Evolutionary conservation across 345 rosid species (phyloP).

Genomic region (Aurinia saxatilis): DNA sequence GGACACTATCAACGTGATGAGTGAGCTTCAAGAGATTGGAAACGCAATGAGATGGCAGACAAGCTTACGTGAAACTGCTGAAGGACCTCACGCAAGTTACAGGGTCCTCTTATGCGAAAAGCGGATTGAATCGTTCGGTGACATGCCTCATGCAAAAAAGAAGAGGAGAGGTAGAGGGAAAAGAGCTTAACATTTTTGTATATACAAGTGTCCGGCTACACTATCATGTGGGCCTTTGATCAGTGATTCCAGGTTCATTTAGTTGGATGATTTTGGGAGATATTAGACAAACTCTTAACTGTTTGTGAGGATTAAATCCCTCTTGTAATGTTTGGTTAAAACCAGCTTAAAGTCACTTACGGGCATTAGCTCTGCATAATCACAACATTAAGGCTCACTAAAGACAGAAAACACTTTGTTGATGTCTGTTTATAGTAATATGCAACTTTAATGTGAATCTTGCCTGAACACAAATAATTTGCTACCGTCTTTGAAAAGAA

Average conservation of each 20-base stretch:
- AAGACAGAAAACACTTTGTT: too few species aligned
- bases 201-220: neutral
- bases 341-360: neutral
- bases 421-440: too few species aligned
- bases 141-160: slow-evolving; percentile 10
- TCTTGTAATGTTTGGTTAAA: neutral
- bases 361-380: too few species aligned
- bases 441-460: too few species aligned
- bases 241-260: neutral
- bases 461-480: too few species aligned
- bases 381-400: too few species aligned
- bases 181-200: slow-evolving; percentile 6
- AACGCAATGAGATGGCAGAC: slow-evolving; percentile 83
- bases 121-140: slow-evolving; percentile 25
- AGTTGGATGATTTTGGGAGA: neutral
- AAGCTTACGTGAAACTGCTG: slow-evolving; percentile 62
- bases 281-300: neutral
- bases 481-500: too few species aligned
- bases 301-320: neutral
- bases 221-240: neutral
- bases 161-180: slow-evolving; percentile 18
- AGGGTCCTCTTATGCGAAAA: slow-evolving; percentile 75
- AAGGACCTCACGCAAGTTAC: slow-evolving; percentile 96
- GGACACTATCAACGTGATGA: slow-evolving; percentile 65
- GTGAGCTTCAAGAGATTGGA: slow-evolving; percentile 67